Base-by-base conservation (phyloP, 148 eudicot genomes). In the Vaccinium darrowii region DNA sequence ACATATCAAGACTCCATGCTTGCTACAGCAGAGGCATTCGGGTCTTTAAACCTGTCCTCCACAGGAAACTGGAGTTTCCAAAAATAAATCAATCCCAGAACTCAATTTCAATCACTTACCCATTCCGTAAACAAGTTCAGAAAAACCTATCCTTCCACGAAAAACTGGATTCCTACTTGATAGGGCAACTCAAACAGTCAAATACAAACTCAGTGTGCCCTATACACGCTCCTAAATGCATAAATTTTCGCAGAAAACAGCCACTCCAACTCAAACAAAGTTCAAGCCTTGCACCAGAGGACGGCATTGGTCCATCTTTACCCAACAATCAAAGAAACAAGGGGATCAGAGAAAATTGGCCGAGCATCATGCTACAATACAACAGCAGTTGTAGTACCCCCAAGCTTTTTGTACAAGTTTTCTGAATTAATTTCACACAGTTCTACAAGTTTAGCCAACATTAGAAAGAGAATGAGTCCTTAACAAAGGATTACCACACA, bases 401-500 rank as follows among this genome's bases (percentile, higher is more conserved):
- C 12, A 5, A 18, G 78, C 10, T 43, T 43, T 73, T 75, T 75
- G 78, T 63, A 63, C 69, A 76, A 76, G 74, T 47, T 79, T 74
- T 50, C 62, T 60, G 63, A 76, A 88, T 85, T 83, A 83, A 81
- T 85, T 86, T 86, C 83, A 33, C 87, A 87, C 76, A 84, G 62
- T 86, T 86, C 76, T 81, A 77, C 85, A 86, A 84, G 83, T 84
- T 86, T 78, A 72, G 81, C 83, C 88, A 83, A 85, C 88, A 79
- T 85, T 81, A 75, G 51, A 21, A 43, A 75, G 53, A 18, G 53
- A 75, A 75, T 25, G 3, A 39, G 78, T 75, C 50, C n/a, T 19
- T 43, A 47, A 43, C 53, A 75, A 36, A 75, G 83, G 88, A 91
- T 89, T 86, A 90, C 21, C 92, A 93, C 94, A 93, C 93, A 90